Base-by-base conservation (phyloP, 2,329 filamentous ascomycete species). In the Dactylellina cionopaga region DNA sequence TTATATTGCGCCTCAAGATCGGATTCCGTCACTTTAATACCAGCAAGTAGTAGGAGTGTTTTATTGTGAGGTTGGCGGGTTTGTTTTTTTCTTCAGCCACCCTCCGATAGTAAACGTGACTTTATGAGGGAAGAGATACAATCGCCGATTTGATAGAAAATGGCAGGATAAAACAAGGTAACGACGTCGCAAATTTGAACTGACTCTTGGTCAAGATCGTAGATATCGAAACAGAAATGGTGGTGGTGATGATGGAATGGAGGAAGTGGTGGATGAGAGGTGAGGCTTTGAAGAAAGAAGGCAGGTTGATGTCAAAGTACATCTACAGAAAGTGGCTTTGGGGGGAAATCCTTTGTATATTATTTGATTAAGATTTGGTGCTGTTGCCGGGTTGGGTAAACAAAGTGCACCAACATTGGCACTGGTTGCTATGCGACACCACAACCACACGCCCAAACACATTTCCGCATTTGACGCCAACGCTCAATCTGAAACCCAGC, bases 361-460 rank as follows among this genome's bases (percentile, higher is more conserved):
- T n/a, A 17, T 5, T n/a, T 33, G 31, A 35, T 43, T 46, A 58
- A 33, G 22, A 31, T 65, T 47, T 51, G 63, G 49, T 44, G 58
- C 37, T 63, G 65, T 65, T 65, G 59, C 68, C 52, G 47, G 31
- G 59, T 39, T 33, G 19, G 52, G 59, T 65, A 72, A 64, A 72
- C 59, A 72, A 72, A 59, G 31, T 25, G 29, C 39, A 2, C 11
- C 3, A 22, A 46, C 10, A 11, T 33, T 24, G 13, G 47, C 24
- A 31, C 19, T 47, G 43, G 68, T 72, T 72, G 68, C 68, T 72
- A 72, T 72, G 68, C 68, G 59, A 65, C 43, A 64, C 49, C 44
- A 44, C n/a, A n/a, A n/a, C n/a, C n/a, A 7, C 35, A 19, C 46
- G 13, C 25, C 33, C 47, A 33, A 44, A 39, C 49, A 55, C 29